Evolutionary conservation across 805 yeast genomes (phyloP), one percentile per base, ranked within the genome.

Genomic region (Torulaspora quercuum): DNA sequence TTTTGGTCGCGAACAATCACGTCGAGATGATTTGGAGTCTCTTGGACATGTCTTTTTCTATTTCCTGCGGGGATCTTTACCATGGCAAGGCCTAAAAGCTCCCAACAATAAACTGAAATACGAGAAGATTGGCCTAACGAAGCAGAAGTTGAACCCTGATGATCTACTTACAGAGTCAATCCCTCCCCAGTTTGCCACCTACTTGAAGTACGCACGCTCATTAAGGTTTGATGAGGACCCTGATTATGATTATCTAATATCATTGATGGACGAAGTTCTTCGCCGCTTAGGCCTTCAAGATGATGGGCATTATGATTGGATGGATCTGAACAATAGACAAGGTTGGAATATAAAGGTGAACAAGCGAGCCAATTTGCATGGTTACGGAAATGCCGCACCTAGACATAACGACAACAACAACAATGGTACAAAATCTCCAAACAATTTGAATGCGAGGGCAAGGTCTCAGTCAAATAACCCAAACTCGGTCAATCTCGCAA

Each of bases 31-130:
- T 60, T 69, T 83, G 52, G 94, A 83, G 63, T 77, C 84, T 6
- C 64, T 83, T 50, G 92, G 90, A 11, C 92, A 83, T 63, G 92
- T 83, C 0, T 83, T 83, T 55, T 76, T 83, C 56, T 83, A 83
- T 60, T 83, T 83, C 52, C 61, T 82, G 38, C 73, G 84, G 54
- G 92, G 94, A 18, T 81, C 78, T 45, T 69, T 83, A 55, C 94
- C 94, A 29, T 83, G 94, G 94, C 94, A 83, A 64, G 94, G 94
- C n/a, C 65, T 83, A 42, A 83, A 82, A 61, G 92, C 90, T 1
- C 87, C 87, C 41, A 82, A 86, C n/a, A 83, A 83, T 59, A 83
- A 84, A 58, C 73, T 78, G 47, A 83, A 83, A 59, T 83, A 83
- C 57, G 92, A 84, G 59, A 83, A 82, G 56, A 84, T 84, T 59